Evolutionary conservation across 306 rosid species (phyloP), one percentile per base, ranked within the genome.

Genomic region (Arachis stenosperma): DNA sequence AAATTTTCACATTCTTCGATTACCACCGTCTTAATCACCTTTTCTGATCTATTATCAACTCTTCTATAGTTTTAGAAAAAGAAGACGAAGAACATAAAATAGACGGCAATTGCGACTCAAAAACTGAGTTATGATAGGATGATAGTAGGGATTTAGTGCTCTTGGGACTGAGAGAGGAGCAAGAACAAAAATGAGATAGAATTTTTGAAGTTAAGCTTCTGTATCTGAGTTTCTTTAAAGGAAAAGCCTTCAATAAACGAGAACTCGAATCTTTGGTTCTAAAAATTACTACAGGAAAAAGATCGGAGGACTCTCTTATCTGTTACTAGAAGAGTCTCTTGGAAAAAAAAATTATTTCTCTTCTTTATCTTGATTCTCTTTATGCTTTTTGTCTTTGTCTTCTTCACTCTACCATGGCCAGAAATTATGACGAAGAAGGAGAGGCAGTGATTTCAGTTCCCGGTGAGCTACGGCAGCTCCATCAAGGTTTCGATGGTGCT

Each of bases 361-460:
- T 0, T 78, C 82, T 2, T 63, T 77, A 0, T 78, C 69, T 7
- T 30, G 7, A 10, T 47, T 11, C 14, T 57, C 41, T 2, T 33
- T 6, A 8, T 33, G 17, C 7, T 54, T 22, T 0, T 62, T 76
- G 29, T 48, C 71, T 3, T 29, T 37, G n/a, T 41, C 56, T 0
- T 47, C 55, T 4, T 17, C 22, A 12, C 41, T 64, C 13, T 15
- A 13, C 78, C 78, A 58, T 2, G 70, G 82, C 9, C 65, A 59
- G 53, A 74, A 63, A 50, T 69, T 82, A 67, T 76, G 75, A 8
- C 88, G 89, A 0, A 95, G 92, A 42, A 91, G 73, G 3, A 84
- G 95, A 2, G 95, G 97, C 2, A 91, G 89, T 1, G 94, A 95
- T 55, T 80, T 73, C 8, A 91, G 83, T 70, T 91, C 97, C 59